Evolutionary conservation across 83 land plant species (phyloP).

Genomic region (Picea mariana): DNA sequence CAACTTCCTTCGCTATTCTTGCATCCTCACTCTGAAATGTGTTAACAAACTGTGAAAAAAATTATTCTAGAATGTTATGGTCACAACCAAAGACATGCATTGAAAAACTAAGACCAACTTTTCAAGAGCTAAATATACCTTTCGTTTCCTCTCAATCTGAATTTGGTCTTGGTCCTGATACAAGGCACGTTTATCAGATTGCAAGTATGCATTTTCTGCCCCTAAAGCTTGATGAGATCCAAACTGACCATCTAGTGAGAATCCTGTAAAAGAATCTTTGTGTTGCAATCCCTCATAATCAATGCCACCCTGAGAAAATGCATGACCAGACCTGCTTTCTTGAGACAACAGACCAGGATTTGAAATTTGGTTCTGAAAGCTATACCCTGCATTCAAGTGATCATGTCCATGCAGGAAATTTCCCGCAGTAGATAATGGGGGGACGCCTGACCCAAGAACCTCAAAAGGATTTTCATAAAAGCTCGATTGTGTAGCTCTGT

Average conservation of each 20-base stretch:
- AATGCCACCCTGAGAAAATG: constrained; percentile 20
- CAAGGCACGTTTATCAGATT: constrained; percentile 31
- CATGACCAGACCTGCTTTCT: constrained; percentile 35
- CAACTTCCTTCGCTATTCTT: constrained; percentile 61
- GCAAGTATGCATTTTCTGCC: constrained; percentile 31
- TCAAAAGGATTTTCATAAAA: constrained; percentile 39
- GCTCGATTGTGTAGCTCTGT: constrained; percentile 33
- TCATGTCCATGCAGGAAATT: constrained; percentile 40
- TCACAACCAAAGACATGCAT: constrained; percentile 1
- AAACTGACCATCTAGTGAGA: constrained; percentile 38
- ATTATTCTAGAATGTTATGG: background rate
- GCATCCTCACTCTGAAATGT: constrained; percentile 68
- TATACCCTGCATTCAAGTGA: constrained; percentile 31
- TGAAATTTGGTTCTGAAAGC: constrained; percentile 37
- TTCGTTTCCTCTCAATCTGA: constrained; percentile 68
- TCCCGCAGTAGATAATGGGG: constrained; percentile 26
- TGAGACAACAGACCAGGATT: constrained; percentile 38
- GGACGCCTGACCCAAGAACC: constrained; percentile 20
- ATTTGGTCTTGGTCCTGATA: constrained; percentile 46
- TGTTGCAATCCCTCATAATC: constrained; percentile 34
- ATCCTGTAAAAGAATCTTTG: constrained; percentile 20
- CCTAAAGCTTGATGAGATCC: constrained; percentile 27
- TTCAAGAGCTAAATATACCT: constrained; percentile 41
- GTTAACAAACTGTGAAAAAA: background rate
- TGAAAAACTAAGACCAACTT: background rate